Evolutionary conservation across 2,329 filamentous ascomycete genomes (phyloP), one percentile per base, ranked within the genome.

Genomic region (Trichoderma breve): DNA sequence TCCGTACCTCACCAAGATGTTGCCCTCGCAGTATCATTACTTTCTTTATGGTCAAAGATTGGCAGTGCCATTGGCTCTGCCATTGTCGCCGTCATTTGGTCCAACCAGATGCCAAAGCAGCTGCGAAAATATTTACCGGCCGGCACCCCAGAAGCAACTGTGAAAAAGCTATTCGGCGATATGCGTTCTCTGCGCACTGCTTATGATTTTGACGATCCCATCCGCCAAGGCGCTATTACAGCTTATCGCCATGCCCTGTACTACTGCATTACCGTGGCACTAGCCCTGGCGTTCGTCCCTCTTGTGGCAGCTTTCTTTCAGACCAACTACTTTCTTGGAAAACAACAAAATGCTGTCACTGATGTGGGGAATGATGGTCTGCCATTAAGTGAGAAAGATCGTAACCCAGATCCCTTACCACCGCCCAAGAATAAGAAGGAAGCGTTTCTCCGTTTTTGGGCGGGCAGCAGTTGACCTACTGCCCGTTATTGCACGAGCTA

Each of bases 1-100:
- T 83, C 81, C 1, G 81, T 83, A 0, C 81, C 81, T 0, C 82
- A 82, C 71, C 77, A 81, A 62, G 79, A 82, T 66, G 76, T 83
- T 57, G 79, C 81, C 1, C 73, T 76, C 3, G 75, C 78, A 39
- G 83, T 83, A 58, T 76, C 78, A 2, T 73, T 80, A 4, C 73
- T 82, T 2, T 79, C 81, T 0, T 74, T 83, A 15, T 83, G 81
- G 81, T 79, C 77, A 18, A 80, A 78, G 30, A 75, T 82, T 6
- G 80, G 80, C 1, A 80, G 76, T 4, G 79, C 80, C 2, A 76
- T 83, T 21, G 82, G 81, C 30, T 80, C 77, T 60, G 79, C 79
- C 26, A 77, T 83, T 53, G 75, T 78, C 8, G 76, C 80, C 1
- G 77, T 77, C n/a, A 80, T 82, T 64, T 83, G 81, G 80, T 79